Percentiles rank a stretch among this genome's conserved stretches.
Conservation (phyloP, 1,139 yeast genomes). For the Suhomyces terraborum region DNA sequence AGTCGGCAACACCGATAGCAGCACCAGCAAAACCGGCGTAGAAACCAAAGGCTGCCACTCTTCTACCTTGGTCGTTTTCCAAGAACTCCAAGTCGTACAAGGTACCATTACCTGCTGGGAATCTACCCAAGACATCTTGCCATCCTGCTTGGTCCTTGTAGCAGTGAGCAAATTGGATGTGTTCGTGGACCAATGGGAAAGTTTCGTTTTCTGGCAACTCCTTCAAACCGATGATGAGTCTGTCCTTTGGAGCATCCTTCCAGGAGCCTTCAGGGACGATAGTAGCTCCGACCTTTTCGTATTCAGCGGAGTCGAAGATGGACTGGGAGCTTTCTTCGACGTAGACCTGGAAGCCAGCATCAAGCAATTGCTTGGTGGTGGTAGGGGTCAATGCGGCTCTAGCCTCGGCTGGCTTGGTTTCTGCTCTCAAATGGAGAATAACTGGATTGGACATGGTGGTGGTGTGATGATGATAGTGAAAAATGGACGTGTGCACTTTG, state of each 20-base stretch:
- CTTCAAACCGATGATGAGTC: slow-evolving; percentile 89
- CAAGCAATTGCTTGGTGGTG: slow-evolving; percentile 78
- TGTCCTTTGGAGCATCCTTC: slow-evolving; percentile 85
- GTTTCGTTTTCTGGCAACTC: slow-evolving; percentile 89
- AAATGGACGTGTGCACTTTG: not conserved
- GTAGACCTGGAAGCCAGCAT: slow-evolving; percentile 83
- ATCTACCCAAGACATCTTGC: slow-evolving; percentile 85
- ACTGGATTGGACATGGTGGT: slow-evolving; percentile 33
- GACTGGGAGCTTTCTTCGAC: slow-evolving; percentile 90
- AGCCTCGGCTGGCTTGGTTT: slow-evolving; percentile 94
- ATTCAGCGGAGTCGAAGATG: slow-evolving; percentile 73
- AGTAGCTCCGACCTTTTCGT: slow-evolving; percentile 75
- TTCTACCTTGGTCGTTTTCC: slow-evolving; percentile 91
- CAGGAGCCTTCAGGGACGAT: slow-evolving; percentile 94
- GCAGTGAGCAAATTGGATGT: slow-evolving; percentile 98
- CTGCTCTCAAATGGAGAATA: slow-evolving; percentile 84
- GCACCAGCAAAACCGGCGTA: slow-evolving; percentile 99
- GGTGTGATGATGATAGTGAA: slow-evolving; percentile 9
- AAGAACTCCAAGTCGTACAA: slow-evolving; percentile 92
- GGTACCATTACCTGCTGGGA: slow-evolving; percentile 87
- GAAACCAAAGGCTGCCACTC: slow-evolving; percentile 98
- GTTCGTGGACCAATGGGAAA: slow-evolving; percentile 93
- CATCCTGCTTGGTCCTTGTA: slow-evolving; percentile 97
- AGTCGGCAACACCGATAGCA: slow-evolving; percentile 89
- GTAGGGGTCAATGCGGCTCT: slow-evolving; percentile 96